Base-by-base conservation (phyloP, 2,329 filamentous ascomycete species). In the Fusarium liriodendri region DNA sequence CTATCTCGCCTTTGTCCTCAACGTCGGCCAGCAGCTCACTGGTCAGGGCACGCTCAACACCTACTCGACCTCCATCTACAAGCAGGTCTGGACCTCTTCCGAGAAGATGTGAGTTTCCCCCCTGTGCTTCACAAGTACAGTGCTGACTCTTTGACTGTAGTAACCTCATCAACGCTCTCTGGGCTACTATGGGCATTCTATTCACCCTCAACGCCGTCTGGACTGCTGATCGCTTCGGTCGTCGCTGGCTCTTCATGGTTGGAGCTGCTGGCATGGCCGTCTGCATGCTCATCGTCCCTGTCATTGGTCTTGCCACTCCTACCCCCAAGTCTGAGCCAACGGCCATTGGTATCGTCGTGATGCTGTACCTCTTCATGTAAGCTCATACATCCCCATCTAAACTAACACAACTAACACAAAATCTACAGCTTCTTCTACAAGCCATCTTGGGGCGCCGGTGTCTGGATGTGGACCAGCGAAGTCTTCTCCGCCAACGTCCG, bases 121-220 rank as follows among this genome's bases (percentile, higher is more conserved):
- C 18, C 14, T 18, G n/a, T 22, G 11, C 18, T 37, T 58, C 16
- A 13, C 4, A 32, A 29, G 37, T 50, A 59, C 10, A 20, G 10
- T 4, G 33, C 32, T 64, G 42, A 45, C 67, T 64, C 54, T 20
- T 38, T 5, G 16, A 13, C 20, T 20, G 42, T 22, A 75, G 73
- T 79, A 90, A 91, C 71, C 85, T 94, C 35, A 94, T 94, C 85
- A 94, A 94, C 80, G 92, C 92, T 5, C 85, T 94, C 63, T 94
- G 94, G 79, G 92, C 91, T 45, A 94, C 92, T 7, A 92, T 91
- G 74, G 91, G 91, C 66, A 94, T 94, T 71, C 69, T 94, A 25
- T 94, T 94, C 82, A 94, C 92, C 0, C 85, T 94, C 52, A 94
- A 93, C 74, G 92, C 92, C 16, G 88, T 91, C 40, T 94, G 92